Base-by-base conservation (phyloP, 805 yeast genomes). In the Yarrowia sp. region DNA sequence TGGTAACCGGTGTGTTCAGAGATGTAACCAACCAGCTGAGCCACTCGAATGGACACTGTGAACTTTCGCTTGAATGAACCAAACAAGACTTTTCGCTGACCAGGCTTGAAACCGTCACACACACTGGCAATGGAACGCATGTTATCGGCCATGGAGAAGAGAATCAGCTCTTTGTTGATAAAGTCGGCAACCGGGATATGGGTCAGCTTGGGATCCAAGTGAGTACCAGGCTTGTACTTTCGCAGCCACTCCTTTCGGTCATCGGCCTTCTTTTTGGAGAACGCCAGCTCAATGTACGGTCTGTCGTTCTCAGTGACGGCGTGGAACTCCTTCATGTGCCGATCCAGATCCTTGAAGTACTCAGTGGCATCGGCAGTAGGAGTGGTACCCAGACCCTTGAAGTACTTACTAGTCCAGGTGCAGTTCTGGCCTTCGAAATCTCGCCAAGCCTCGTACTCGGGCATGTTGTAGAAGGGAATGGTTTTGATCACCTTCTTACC, bases 321-420 rank as follows among this genome's bases (percentile, higher is more conserved):
- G 74, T 90, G 92, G 75, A 95, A 95, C 33, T 83, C 82, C 73
- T 95, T 95, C 78, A 90, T 80, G 77, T 95, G 99, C 68, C 81
- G 86, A 70, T 89, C 97, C 36, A 95, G 80, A 68, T 89, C 88
- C 45, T 90, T 79, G 75, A 95, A 95, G 73, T 95, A 95, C 73
- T 90, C 95, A 69, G 95, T 85, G 67, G 89, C 90, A 76, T 95
- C 99, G 39, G 79, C 82, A 32, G 86, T 84, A 0, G 86, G 82
- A 0, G 98, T 93, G 4, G 99, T 92, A 85, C 99, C 99, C 82
- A 95, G 83, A 84, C 99, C 99, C 82, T 95, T 95, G 79, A 91
- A 95, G 80, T 95, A 95, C 83, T 95, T 95, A 71, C 90, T 96
- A 53, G 88, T 84, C 95, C 97, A 95, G 10, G 92, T 83, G 71